These are phyloP conservation scores for Mytilinidion resinicola DNA, from an alignment of 495 filamentous ascomycete species.

Conservation along the genomic window DNA sequence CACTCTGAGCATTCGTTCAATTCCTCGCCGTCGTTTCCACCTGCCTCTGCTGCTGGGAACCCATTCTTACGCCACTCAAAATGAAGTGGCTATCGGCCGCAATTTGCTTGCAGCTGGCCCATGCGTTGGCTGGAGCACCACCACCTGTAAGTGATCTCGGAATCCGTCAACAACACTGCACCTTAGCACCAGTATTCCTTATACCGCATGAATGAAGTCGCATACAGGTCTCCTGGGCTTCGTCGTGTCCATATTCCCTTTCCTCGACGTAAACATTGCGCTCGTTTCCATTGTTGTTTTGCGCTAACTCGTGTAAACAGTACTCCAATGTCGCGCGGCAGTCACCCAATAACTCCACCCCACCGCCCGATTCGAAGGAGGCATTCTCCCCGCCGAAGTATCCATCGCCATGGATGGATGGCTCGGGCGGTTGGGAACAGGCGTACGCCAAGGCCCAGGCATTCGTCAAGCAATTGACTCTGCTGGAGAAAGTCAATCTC, in stretches of 20 bases:
- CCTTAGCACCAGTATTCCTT: constrained; percentile 5
- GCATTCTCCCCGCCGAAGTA: constrained; percentile 58
- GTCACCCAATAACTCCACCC: constrained; percentile 9
- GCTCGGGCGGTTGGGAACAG: constrained; percentile 64
- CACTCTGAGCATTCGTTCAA: too few species aligned
- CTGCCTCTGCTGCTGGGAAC: too few species aligned
- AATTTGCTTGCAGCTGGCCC: constrained; percentile 14
- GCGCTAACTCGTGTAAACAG: constrained; percentile 21
- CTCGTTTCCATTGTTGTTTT: constrained; percentile 2
- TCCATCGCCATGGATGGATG: constrained; percentile 62
- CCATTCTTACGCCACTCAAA: not conserved
- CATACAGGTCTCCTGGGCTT: constrained; percentile 9
- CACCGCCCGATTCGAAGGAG: constrained; percentile 3
- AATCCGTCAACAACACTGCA: not conserved
- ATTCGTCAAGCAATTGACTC: constrained; percentile 77
- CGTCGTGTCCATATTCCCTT: constrained; percentile 20
- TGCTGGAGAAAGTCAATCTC: constrained; percentile 87
- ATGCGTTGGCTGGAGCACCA: constrained; percentile 5
- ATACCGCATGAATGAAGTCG: constrained; percentile 9
- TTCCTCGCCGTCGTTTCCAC: too few species aligned
- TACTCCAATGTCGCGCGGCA: constrained; percentile 17
- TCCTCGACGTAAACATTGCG: constrained; percentile 14
- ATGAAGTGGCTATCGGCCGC: constrained; percentile 3
- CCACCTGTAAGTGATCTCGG: constrained; percentile 1
- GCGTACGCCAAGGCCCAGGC: constrained; percentile 69